Evolutionary conservation across 1,139 yeast species (phyloP).

Genomic region (Kurtzmaniella natalensis): DNA sequence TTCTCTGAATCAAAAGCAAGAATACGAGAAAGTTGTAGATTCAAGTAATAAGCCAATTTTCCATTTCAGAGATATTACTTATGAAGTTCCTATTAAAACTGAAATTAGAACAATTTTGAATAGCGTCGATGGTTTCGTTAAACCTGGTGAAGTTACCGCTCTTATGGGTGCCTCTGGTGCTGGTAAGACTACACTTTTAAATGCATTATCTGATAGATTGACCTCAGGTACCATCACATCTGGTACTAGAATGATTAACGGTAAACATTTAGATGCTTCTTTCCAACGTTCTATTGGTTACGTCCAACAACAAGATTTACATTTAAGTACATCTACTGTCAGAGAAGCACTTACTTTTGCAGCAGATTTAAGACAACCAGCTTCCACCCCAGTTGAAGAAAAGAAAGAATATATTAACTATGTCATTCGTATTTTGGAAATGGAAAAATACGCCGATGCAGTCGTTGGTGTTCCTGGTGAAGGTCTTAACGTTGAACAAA

Average conservation of each 20-base stretch:
- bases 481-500: conserved; percentile 76
- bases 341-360: conserved; percentile 73
- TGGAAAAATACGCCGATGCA: conserved; percentile 74
- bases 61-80: conserved; percentile 78
- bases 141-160: conserved; percentile 47
- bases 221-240: conserved; percentile 70
- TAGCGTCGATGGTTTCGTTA: conserved; percentile 80
- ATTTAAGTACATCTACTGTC: conserved; percentile 69
- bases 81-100: conserved; percentile 62
- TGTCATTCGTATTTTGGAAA: conserved; percentile 63
- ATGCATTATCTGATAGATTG: conserved; percentile 73
- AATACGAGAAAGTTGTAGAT: conserved; percentile 15
- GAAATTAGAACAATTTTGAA: conserved; percentile 62
- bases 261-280: conserved; percentile 60
- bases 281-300: conserved; percentile 83
- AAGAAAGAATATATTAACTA: conserved; percentile 71
- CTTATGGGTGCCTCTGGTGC: conserved; percentile 89
- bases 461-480: conserved; percentile 81
- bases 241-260: conserved; percentile 74
- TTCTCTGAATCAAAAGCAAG: conserved; percentile 7
- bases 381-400: conserved; percentile 47
- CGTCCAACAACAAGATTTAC: conserved; percentile 81
- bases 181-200: conserved; percentile 73
- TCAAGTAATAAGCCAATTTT: conserved; percentile 45
- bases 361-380: conserved; percentile 72